A percentile compares a stretch with the other conserved stretches of the same genome.
Evolutionary conservation across 2,329 filamentous ascomycete species (phyloP).

Genomic region (Sporothrix mexicana): DNA sequence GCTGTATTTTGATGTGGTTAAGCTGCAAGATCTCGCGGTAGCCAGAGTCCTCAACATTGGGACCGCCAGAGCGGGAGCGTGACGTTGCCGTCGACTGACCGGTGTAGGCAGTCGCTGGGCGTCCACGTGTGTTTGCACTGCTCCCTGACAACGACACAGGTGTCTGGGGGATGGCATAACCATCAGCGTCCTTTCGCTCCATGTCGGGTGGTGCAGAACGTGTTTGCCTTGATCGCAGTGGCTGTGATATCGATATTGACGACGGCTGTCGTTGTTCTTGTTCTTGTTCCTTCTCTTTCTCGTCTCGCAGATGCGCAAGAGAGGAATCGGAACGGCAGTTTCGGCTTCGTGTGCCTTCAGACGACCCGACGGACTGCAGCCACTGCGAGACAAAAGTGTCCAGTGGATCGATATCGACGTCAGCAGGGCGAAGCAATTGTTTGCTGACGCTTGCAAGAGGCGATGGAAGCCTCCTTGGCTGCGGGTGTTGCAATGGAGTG

Average conservation of each 20-base stretch:
- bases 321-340: not conserved
- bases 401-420: not conserved
- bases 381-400: constrained; percentile 8
- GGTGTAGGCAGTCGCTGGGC: not conserved
- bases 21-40: not conserved
- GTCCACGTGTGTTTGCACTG: not conserved
- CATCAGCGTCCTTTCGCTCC: not conserved
- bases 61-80: not conserved
- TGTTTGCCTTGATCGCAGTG: not conserved
- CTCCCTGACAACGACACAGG: not conserved
- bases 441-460: constrained; percentile 1
- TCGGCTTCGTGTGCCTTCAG: not conserved
- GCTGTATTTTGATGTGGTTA: not conserved
- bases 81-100: not conserved
- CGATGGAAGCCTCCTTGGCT: constrained; percentile 11
- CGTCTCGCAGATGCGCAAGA: not conserved
- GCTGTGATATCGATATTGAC: not conserved
- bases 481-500: not conserved
- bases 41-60: not conserved
- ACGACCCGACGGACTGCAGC: constrained; percentile 14
- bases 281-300: not conserved
- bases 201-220: not conserved
- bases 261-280: not conserved
- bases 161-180: not conserved
- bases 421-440: not conserved